Percentiles rank a stretch among this genome's conserved stretches.
Evolutionary conservation across 176 grass and related monocot genomes (phyloP).

Genomic region (Phragmites australis): DNA sequence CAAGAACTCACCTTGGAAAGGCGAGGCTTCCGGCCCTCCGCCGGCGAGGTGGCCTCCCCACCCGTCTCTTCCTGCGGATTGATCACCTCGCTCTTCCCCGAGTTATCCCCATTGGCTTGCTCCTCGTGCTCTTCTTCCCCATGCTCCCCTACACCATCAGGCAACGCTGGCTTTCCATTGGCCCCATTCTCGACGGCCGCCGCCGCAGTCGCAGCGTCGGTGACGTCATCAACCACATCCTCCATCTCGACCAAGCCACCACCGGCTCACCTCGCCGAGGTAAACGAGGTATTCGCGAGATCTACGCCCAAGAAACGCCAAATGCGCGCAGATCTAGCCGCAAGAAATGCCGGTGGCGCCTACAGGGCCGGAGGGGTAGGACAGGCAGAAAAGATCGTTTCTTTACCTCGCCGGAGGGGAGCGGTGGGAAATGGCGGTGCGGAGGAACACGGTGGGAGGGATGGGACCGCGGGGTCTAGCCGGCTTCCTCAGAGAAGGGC

Average conservation of each 20-base stretch:
- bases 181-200: slow-evolving; percentile 28
- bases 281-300: slow-evolving; percentile 30
- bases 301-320: slow-evolving; percentile 35
- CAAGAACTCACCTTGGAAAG: slow-evolving; percentile 40
- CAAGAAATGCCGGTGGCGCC: slow-evolving; percentile 14
- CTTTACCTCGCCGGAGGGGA: slow-evolving; percentile 44
- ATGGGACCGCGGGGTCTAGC: slow-evolving; percentile 17
- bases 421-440: slow-evolving; percentile 15
- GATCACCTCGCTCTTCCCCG: slow-evolving; percentile 56
- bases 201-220: neutral
- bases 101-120: slow-evolving; percentile 39
- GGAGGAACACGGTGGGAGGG: neutral
- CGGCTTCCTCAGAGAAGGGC: slow-evolving; percentile 33
- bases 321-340: slow-evolving; percentile 46
- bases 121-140: slow-evolving; percentile 16
- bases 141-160: slow-evolving; percentile 10
- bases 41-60: slow-evolving; percentile 47
- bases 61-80: slow-evolving; percentile 45
- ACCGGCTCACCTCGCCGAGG: neutral
- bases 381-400: neutral
- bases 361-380: neutral
- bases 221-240: slow-evolving; percentile 16
- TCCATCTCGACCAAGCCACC: slow-evolving; percentile 35
- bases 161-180: slow-evolving; percentile 27
- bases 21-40: slow-evolving; percentile 31